Percentiles rank a stretch among this genome's conserved stretches.
Conservation (phyloP, 441 rosid species). For the Pelargonium australe region DNA sequence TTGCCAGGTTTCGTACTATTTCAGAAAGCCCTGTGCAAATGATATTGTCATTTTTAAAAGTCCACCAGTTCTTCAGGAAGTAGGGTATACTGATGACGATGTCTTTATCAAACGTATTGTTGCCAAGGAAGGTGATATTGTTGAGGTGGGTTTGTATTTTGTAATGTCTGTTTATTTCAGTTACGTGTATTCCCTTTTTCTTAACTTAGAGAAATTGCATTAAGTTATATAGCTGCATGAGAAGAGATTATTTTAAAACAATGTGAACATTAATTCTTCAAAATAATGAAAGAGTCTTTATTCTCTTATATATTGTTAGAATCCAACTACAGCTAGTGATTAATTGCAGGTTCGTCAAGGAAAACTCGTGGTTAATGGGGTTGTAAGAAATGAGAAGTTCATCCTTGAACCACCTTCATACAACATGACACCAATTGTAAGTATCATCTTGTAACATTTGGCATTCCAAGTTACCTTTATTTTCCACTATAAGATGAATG, state of each 20-base stretch:
- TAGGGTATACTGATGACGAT: constrained; percentile 81
- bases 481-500: neutral
- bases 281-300: neutral
- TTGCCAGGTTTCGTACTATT: constrained; percentile 69
- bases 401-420: constrained; percentile 71
- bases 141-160: constrained; percentile 51
- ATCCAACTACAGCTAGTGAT: constrained; percentile 7
- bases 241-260: neutral
- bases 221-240: neutral
- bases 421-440: constrained; percentile 73
- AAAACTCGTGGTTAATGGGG: constrained; percentile 75
- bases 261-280: neutral
- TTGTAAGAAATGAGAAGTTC: constrained; percentile 55
- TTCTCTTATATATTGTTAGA: neutral
- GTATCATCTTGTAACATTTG: constrained; percentile 23
- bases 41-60: constrained; percentile 90
- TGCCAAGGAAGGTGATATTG: constrained; percentile 85
- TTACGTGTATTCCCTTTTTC: neutral
- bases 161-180: neutral
- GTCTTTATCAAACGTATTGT: constrained; percentile 84
- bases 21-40: constrained; percentile 91
- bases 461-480: neutral
- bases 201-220: neutral
- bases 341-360: constrained; percentile 63
- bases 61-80: constrained; percentile 89